phyloP scores from a whole-genome alignment of 2,329 filamentous ascomycete genomes.

The Coniochaeta sp. region DNA sequence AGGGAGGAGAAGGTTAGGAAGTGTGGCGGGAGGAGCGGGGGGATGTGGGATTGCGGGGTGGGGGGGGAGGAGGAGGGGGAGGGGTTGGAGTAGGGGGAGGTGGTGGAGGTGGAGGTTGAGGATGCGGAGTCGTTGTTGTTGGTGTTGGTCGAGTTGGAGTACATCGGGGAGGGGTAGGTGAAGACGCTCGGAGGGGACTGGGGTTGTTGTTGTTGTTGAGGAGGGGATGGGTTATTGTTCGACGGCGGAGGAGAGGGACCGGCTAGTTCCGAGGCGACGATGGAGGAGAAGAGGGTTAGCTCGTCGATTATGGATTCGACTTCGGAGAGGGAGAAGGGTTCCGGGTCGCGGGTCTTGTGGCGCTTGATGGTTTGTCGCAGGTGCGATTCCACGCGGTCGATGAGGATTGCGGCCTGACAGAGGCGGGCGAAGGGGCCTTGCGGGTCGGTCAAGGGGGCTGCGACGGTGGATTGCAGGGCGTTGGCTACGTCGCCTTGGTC shows the following conservation, averaged over 20 bases:
- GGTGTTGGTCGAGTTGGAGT: not conserved
- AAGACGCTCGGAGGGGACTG: not conserved
- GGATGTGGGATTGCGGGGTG: not conserved
- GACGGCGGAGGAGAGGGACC: not conserved
- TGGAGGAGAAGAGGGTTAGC: slow-evolving; percentile 8
- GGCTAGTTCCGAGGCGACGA: slow-evolving; percentile 8
- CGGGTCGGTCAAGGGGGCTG: slow-evolving; percentile 35
- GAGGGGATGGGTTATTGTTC: slow-evolving; percentile 2
- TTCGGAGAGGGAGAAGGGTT: slow-evolving; percentile 11
- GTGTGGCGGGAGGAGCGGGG: slow-evolving; percentile 8
- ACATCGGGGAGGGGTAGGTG: not conserved
- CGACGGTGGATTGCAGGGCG: slow-evolving; percentile 21
- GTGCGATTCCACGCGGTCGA: slow-evolving; percentile 26
- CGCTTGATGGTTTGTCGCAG: slow-evolving; percentile 10
- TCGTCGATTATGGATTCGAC: slow-evolving; percentile 13
- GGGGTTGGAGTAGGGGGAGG: not conserved
- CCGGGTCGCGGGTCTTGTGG: slow-evolving; percentile 4
- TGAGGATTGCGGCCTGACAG: slow-evolving; percentile 28
- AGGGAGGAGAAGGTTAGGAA: slow-evolving; percentile 14
- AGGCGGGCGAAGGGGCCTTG: slow-evolving; percentile 45
- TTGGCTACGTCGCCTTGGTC: slow-evolving; percentile 27
- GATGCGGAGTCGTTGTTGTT: no score
- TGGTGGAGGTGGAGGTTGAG: not conserved
- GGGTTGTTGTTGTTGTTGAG: not conserved
- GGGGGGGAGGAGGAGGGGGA: not conserved